Base-by-base conservation (phyloP, 306 rosid genomes). In the Fragaria ananassa region DNA sequence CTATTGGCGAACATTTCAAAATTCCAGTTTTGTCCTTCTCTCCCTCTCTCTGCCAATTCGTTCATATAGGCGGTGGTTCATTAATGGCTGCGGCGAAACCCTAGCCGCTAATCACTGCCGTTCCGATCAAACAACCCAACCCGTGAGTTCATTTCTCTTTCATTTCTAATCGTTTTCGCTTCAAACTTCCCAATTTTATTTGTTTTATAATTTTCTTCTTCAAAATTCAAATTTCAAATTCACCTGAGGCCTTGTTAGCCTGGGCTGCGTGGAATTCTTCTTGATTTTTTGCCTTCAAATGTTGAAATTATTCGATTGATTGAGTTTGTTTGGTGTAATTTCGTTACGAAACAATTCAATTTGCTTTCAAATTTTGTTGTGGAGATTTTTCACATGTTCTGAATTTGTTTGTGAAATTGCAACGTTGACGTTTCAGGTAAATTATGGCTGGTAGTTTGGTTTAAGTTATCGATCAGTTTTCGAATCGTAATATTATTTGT, bases 51-150 rank as follows among this genome's bases (percentile, higher is more conserved):
- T 18, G 56, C 50, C 37, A 6, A 7, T 6, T 8, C 10, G 65
- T 61, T 54, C 35, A 5, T n/a, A 6, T 25, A 8, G 39, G 51
- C 37, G 81, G 65, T 29, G 25, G 65, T 70, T 80, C 47, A 73
- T 45, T 85, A 80, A 81, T 83, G 90, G 89, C 83, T 83, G 77
- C 86, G 76, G 72, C 85, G 68, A 81, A 84, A 89, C 94, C 88
- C 92, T 90, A 89, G 85, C 96, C 91, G 89, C 88, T 85, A 49
- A 83, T 83, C 27, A 58, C 78, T 63, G 71, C 4, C 15, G 21
- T 44, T 45, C 41, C 78, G 10, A 39, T 46, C 66, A 66, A 80
- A 10, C 81, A 18, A 61, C 31, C 31, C 31, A 29, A 29, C 78
- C 73, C 57, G 95, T 84, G 78, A 86, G 87, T 8, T 63, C 68